Evolutionary conservation across 129 eudicot species (phyloP).

Genomic region (Lonicera japonica): DNA sequence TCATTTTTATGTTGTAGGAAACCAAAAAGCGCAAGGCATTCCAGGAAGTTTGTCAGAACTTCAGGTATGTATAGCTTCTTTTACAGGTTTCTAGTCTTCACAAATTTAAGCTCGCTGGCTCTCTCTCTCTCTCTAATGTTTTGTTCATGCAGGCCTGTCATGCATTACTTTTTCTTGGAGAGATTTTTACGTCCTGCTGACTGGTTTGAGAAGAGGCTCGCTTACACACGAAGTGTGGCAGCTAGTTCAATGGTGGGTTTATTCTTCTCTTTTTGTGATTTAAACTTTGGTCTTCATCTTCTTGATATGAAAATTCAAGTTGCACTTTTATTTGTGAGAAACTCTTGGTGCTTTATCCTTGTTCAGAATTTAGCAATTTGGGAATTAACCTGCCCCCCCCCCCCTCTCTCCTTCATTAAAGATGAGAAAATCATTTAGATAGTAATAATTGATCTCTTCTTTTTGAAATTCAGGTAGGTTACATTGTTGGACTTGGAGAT

Average conservation of each 20-base stretch:
- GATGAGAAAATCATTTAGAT: neutral
- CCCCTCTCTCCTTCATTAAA: neutral
- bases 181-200: slow-evolving; percentile 88
- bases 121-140: neutral
- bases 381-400: neutral
- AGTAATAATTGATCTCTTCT: neutral
- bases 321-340: neutral
- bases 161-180: slow-evolving; percentile 93
- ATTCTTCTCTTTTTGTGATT: slow-evolving; percentile 8
- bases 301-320: neutral
- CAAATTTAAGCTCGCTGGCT: neutral
- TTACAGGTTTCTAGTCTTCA: neutral
- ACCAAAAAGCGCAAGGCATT: slow-evolving; percentile 83
- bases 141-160: slow-evolving; percentile 72
- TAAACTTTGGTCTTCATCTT: neutral
- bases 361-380: neutral
- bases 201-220: slow-evolving; percentile 97
- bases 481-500: slow-evolving; percentile 98
- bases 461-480: slow-evolving; percentile 60
- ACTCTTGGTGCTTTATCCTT: neutral
- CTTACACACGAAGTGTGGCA: slow-evolving; percentile 95
- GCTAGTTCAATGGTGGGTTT: slow-evolving; percentile 88
- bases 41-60: slow-evolving; percentile 73
- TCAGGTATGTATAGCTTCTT: slow-evolving; percentile 49
- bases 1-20: slow-evolving; percentile 42